phyloP scores from a whole-genome alignment of 176 grass and related monocot genomes.

The Miscanthus lutarioriparius region DNA sequence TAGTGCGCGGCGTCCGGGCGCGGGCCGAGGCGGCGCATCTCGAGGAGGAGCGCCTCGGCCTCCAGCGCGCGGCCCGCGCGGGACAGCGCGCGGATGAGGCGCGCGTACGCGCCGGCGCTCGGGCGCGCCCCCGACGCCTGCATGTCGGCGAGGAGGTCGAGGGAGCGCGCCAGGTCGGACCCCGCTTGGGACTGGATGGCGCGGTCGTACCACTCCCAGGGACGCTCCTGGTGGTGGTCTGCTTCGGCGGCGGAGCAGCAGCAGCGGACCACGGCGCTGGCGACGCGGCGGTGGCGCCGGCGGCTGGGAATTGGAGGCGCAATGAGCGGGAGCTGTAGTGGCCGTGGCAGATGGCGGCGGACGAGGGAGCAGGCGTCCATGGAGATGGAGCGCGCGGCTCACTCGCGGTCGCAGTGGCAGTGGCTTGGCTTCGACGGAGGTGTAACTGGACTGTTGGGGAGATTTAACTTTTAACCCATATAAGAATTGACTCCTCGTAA shows the following conservation, averaged over 20 bases:
- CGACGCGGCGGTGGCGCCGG: neutral
- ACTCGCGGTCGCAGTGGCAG: neutral
- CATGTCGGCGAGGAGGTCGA: conserved; percentile 60
- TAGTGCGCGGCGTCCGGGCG: conserved; percentile 51
- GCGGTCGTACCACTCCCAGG: conserved; percentile 65
- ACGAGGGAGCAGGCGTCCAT: conserved; percentile 24
- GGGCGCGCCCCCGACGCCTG: conserved; percentile 59
- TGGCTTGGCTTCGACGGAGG: neutral
- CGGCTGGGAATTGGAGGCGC: no score
- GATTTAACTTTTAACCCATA: no score
- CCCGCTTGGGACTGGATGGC: conserved; percentile 46
- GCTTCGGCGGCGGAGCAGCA: neutral
- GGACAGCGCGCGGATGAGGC: conserved; percentile 62
- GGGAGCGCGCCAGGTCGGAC: conserved; percentile 41
- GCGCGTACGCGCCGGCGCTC: conserved; percentile 52
- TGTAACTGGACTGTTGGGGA: no score
- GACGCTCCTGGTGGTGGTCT: conserved; percentile 54
- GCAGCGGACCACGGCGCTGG: neutral
- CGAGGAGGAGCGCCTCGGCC: conserved; percentile 74
- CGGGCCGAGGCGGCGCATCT: conserved; percentile 60
- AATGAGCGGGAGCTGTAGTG: conserved; percentile 1
- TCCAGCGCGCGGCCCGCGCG: conserved; percentile 58
- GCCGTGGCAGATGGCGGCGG: conserved; percentile 11
- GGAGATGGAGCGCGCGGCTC: neutral
- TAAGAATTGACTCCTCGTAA: no score